Base-by-base conservation (phyloP, 2,329 filamentous ascomycete species). In the Cladophialophora chaetospira region DNA sequence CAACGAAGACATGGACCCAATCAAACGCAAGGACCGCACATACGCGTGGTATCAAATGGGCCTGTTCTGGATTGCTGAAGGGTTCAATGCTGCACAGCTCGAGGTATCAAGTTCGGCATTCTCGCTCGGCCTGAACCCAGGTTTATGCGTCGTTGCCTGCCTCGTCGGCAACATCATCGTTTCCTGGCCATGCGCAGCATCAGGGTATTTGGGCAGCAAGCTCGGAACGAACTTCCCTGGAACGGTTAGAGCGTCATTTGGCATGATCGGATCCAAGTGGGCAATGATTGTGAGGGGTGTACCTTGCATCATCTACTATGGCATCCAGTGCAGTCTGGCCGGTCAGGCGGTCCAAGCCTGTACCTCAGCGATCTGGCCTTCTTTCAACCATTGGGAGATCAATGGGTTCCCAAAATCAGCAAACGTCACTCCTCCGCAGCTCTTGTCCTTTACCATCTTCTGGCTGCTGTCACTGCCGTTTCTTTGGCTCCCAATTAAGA, bases 401-500 rank as follows among this genome's bases (percentile, higher is more conserved):
- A 85, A 86, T 63, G 69, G 72, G 25, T 75, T 86, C 4, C 77
- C 81, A 0, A 71, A 69, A 2, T 72, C 67, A 2, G 75, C 78
- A 26, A 82, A 82, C 23, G 82, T 84, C 38, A 80, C 78, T 2
- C 81, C 78, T 2, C 76, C 82, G 55, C 79, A 79, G 11, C 75
- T 86, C 74, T 66, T 82, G 15, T 76, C 74, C 28, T 82, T 82
- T 62, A 79, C 85, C 59, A 63, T 86, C 15, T 83, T 82, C 65
- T 83, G 79, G 79, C 58, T 72, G 26, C 64, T 74, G 48, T 73
- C 75, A 52, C 64, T 75, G 69, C 69, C 75, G 2, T 75, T 79
- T 58, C 64, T 64, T 13, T 60, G 73, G 5, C 62, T 73, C 5
- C 71, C 72, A 47, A 70, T 71, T 1, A 68, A 63, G 45, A 67